Conservation (phyloP, 2,329 filamentous ascomycete genomes). For the Ceratocystis huliohia region DNA sequence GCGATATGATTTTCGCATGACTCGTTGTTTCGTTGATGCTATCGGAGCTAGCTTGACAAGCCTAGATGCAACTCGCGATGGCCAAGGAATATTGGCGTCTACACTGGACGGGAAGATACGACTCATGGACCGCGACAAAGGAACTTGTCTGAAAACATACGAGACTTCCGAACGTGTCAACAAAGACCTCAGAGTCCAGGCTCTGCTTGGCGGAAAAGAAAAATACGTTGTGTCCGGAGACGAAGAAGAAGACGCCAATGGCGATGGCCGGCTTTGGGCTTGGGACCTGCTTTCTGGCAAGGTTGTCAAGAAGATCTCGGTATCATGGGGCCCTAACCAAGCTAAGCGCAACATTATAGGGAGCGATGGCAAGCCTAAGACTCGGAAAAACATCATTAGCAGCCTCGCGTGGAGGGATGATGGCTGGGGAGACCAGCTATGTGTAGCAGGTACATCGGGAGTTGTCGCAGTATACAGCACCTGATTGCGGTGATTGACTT, state of each 20-base stretch:
- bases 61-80: conserved; percentile 56
- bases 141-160: conserved; percentile 62
- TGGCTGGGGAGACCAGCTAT: conserved; percentile 52
- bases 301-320: conserved; percentile 47
- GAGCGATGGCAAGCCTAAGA: conserved; percentile 47
- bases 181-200: conserved; percentile 59
- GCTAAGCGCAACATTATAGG: conserved; percentile 42
- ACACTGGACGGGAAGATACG: conserved; percentile 64
- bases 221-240: conserved; percentile 69
- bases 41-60: conserved; percentile 63
- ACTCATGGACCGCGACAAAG: conserved; percentile 66
- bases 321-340: conserved; percentile 44
- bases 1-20: conserved; percentile 71
- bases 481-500: not conserved
- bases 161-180: conserved; percentile 47
- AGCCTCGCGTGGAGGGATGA: conserved; percentile 50
- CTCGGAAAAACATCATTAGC: conserved; percentile 46
- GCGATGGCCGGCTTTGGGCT: conserved; percentile 50
- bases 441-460: conserved; percentile 51
- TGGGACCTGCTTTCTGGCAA: conserved; percentile 77
- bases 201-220: conserved; percentile 62
- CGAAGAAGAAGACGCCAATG: conserved; percentile 38
- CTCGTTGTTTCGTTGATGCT: conserved; percentile 56
- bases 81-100: conserved; percentile 60
- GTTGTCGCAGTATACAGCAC: conserved; percentile 50